Evolutionary conservation across 2,329 filamentous ascomycete genomes (phyloP), one percentile per base, ranked within the genome.

Genomic region (Cordyceps militaris): DNA sequence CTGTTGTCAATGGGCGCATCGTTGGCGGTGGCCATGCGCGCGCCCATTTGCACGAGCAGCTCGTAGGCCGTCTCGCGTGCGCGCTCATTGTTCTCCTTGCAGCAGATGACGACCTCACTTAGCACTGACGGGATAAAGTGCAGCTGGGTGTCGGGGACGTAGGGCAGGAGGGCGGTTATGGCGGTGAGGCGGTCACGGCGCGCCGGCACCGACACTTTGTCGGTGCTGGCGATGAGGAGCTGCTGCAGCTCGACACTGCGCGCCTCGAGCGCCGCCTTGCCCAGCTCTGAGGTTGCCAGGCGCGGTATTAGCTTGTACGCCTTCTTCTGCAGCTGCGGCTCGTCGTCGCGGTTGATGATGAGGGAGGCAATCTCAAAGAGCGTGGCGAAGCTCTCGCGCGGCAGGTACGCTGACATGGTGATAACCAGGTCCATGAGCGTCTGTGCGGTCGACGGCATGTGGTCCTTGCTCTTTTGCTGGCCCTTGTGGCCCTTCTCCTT

Each of bases 261-360:
- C 66, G 92, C 86, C 61, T 80, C 73, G 2, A 99, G 80, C 3
- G 93, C 92, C n/a, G 78, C 74, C 63, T 82, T 84, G 47, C 94
- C 94, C 50, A 81, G 82, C 34, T 89, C 83, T 1, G 92, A 96
- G 62, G 89, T 87, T 1, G 89, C 87, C 42, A 99, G 82, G 56
- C 94, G 87, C 3, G 94, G 93, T 52, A 99, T 95, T 53, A 99
- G 82, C 77, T 97, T 97, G 78, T 99, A 99, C 0, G 94, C 93
- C 75, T 99, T 99, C 83, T 99, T 99, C 72, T 97, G 93, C 36
- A 99, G 77, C 71, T 97, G 93, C 10, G 93, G 88, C 68, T 97
- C 93, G 38, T 89, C 82, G 57, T 88, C 80, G 67, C 87, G 89
- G 69, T 87, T 85, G 63, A 97, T 86, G 58, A 97, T 87, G 26